These are phyloP conservation scores for Quercus alba DNA, from an alignment of 306 rosid genomes.

Conservation along the genomic window DNA sequence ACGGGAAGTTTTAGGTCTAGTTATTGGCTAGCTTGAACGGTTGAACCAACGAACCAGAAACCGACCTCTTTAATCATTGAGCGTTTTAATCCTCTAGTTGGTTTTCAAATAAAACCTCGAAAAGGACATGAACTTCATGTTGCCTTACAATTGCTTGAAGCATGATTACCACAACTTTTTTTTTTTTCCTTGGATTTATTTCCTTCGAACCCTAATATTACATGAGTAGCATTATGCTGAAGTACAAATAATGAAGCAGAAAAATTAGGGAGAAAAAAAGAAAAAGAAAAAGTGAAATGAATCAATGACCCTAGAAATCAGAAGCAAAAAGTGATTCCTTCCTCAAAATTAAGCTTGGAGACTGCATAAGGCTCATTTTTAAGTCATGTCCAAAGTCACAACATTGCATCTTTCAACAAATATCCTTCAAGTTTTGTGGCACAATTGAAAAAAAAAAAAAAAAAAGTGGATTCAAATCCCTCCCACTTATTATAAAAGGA, in stretches of 20 bases:
- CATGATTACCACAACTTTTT: not conserved
- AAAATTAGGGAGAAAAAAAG: not conserved
- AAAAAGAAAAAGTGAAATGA: not conserved
- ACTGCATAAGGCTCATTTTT: no score
- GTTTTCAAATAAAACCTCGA: constrained; percentile 7
- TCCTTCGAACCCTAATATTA: not conserved
- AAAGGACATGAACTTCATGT: constrained; percentile 21
- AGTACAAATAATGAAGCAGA: not conserved
- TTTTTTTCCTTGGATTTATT: not conserved
- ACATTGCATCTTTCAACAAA: no score
- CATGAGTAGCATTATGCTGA: not conserved
- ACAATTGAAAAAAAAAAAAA: no score
- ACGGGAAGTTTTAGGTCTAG: not conserved
- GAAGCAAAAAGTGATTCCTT: not conserved
- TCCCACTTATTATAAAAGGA: no score
- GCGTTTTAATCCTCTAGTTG: not conserved
- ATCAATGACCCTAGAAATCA: not conserved
- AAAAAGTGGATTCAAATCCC: no score
- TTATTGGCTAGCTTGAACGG: no score
- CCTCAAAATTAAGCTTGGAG: no score
- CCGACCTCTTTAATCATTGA: not conserved
- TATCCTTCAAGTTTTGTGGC: no score
- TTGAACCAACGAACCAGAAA: not conserved
- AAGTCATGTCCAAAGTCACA: no score
- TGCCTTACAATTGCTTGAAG: constrained; percentile 18